phyloP scores from a whole-genome alignment of 345 rosid genomes.

The Hypericum androsaemum region DNA sequence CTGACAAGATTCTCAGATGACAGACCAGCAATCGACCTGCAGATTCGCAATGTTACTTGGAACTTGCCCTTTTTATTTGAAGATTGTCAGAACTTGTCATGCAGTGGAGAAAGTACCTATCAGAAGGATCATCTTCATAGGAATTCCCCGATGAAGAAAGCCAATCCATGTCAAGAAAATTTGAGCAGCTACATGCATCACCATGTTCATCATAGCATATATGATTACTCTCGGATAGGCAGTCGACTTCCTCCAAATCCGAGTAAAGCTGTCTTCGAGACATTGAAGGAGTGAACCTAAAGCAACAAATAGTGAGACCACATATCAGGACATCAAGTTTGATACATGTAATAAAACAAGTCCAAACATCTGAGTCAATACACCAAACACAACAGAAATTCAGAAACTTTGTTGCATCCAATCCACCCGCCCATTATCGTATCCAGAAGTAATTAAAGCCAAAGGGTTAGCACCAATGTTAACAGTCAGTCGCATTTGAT shows the following conservation, averaged over 20 bases:
- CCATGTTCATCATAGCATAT: slow-evolving; percentile 40
- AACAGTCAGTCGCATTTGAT: too few relatives aligned
- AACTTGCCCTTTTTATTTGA: too few relatives aligned
- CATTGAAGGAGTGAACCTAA: slow-evolving; percentile 36
- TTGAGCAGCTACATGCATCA: slow-evolving; percentile 47
- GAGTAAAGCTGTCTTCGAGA: slow-evolving; percentile 24
- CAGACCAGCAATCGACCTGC: slow-evolving; percentile 2
- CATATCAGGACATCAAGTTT: too few relatives aligned
- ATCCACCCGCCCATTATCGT: too few relatives aligned
- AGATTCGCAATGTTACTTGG: background rate
- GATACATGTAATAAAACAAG: too few relatives aligned
- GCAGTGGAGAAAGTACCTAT: slow-evolving; percentile 35
- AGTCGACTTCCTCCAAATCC: slow-evolving; percentile 31
- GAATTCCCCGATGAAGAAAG: slow-evolving; percentile 89
- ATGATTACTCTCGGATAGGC: slow-evolving; percentile 30
- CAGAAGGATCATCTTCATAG: slow-evolving; percentile 58
- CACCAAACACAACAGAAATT: too few relatives aligned
- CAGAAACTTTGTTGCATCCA: too few relatives aligned
- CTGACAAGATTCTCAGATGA: slow-evolving; percentile 3
- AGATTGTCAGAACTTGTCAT: too few relatives aligned
- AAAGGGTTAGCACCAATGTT: too few relatives aligned
- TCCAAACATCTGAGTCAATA: too few relatives aligned
- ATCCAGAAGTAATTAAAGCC: too few relatives aligned
- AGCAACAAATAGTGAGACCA: background rate
- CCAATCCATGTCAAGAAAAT: slow-evolving; percentile 75